A percentile compares a stretch with the other conserved stretches of the same genome.
These are phyloP conservation scores for Botryotinia calthae DNA, from an alignment of 2,329 filamentous ascomycete genomes.

Conservation along the genomic window DNA sequence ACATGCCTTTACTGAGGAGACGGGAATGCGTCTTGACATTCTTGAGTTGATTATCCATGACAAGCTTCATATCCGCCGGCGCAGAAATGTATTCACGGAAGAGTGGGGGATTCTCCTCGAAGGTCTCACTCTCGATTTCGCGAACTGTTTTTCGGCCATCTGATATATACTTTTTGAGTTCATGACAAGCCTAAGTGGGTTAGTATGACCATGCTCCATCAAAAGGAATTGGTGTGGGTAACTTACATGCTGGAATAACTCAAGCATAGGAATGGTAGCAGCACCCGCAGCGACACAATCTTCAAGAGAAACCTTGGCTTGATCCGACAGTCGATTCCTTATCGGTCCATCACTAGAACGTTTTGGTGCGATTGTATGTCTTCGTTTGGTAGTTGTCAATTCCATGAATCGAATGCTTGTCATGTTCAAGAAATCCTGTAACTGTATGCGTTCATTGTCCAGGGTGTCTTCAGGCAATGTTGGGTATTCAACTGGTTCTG, in stretches of 20 bases:
- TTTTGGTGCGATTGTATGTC: slow-evolving; percentile 72
- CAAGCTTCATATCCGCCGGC: slow-evolving; percentile 72
- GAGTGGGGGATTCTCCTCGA: slow-evolving; percentile 84
- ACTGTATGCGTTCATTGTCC: slow-evolving; percentile 63
- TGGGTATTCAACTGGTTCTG: slow-evolving; percentile 47
- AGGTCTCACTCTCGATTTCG: slow-evolving; percentile 85
- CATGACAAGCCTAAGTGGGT: slow-evolving; percentile 68
- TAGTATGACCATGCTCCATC: slow-evolving; percentile 27
- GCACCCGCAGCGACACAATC: slow-evolving; percentile 83
- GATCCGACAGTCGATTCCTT: slow-evolving; percentile 39
- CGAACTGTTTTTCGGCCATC: slow-evolving; percentile 87
- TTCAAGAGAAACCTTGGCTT: slow-evolving; percentile 58
- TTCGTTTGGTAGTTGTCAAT: slow-evolving; percentile 89
- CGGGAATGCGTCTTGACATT: slow-evolving; percentile 94
- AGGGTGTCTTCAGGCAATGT: slow-evolving; percentile 42
- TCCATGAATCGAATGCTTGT: slow-evolving; percentile 99
- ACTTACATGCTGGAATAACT: slow-evolving; percentile 85
- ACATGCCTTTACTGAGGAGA: slow-evolving; percentile 88
- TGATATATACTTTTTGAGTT: slow-evolving; percentile 94
- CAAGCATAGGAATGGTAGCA: slow-evolving; percentile 88
- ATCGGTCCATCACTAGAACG: slow-evolving; percentile 40
- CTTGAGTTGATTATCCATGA: slow-evolving; percentile 97
- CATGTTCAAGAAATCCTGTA: slow-evolving; percentile 92
- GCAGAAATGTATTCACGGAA: slow-evolving; percentile 91
- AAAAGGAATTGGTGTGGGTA: not conserved